Base-by-base conservation (phyloP, 768 basidiomycete species). In the Mycena filopes region DNA sequence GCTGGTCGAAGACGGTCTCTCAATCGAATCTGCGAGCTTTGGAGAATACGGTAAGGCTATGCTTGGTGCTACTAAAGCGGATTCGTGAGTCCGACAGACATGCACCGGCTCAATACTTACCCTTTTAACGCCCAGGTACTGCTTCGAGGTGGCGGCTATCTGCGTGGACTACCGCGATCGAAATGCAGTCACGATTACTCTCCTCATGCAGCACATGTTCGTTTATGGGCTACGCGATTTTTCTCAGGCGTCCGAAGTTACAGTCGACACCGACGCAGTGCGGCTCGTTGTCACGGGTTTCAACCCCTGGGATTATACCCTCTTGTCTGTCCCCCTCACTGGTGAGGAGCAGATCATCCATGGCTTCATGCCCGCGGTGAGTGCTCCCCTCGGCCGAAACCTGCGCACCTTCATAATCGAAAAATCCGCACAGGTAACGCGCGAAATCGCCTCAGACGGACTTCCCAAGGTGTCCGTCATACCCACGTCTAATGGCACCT, bases 41-140 rank as follows among this genome's bases (percentile, higher is more conserved):
- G 55, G 46, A 46, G 43, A 57, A 47, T 57, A 47, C 29, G 55
- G 55, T 8, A 46, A 16, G 55, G 45, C 25, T 13, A 46, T 57
- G 33, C 31, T 57, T 15, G 55, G 55, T 21, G 31, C 21, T 15
- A 13, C 10, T 9, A 15, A 1, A 10, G 6, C 0, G n/a, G 18
- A 46, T 43, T 5, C n/a, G 55, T 47, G 15, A 46, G 55, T 45
- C 1, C 4, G 9, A 12, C 40, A 16, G 2, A 11, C 4, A 18
- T 33, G 31, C 7, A 25, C 23, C 2, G 13, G 11, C 21, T 18
- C 4, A 6, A 8, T 6, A 21, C 10, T 23, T 4, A 21, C 8
- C n/a, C n/a, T n/a, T 29, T 25, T 5, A 36, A 23, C 13, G 16
- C 5, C 55, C 2, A 15, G 11, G 31, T 33, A 33, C 31, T 33